Conservation (phyloP, 2,329 filamentous ascomycete genomes). For the Dactylellina drechsleri region DNA sequence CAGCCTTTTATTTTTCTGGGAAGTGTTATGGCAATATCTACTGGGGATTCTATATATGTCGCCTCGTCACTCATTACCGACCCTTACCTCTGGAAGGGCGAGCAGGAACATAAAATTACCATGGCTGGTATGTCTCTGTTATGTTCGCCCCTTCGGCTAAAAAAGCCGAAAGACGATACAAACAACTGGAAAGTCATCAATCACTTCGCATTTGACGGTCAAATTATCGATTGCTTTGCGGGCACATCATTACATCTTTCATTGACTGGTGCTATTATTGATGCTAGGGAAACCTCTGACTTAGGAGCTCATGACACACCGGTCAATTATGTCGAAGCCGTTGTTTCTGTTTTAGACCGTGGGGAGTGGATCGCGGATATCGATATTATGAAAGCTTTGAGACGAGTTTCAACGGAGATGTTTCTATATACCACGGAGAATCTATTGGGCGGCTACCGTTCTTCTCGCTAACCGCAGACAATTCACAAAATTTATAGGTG, state of each 20-base stretch:
- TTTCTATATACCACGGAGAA: no score
- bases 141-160: not conserved
- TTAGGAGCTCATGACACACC: conserved; percentile 19
- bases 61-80: conserved; percentile 17
- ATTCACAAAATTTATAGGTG: no score
- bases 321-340: conserved; percentile 15
- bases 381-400: not conserved
- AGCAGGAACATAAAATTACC: not conserved
- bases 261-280: no score
- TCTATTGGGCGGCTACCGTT: no score
- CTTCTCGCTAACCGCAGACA: no score
- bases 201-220: conserved; percentile 23
- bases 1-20: no score
- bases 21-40: conserved; percentile 45
- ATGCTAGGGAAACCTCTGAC: no score
- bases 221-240: conserved; percentile 8
- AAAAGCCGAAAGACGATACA: conserved; percentile 7
- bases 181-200: conserved; percentile 29
- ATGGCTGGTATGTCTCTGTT: no score
- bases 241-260: conserved; percentile 32
- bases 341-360: conserved; percentile 22
- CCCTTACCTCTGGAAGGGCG: not conserved
- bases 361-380: conserved; percentile 43
- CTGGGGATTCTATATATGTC: conserved; percentile 31
- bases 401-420: no score